Evolutionary conservation across 371 early-diverging fungal species (phyloP).

Genomic region (Conidiobolus incongruus): DNA sequence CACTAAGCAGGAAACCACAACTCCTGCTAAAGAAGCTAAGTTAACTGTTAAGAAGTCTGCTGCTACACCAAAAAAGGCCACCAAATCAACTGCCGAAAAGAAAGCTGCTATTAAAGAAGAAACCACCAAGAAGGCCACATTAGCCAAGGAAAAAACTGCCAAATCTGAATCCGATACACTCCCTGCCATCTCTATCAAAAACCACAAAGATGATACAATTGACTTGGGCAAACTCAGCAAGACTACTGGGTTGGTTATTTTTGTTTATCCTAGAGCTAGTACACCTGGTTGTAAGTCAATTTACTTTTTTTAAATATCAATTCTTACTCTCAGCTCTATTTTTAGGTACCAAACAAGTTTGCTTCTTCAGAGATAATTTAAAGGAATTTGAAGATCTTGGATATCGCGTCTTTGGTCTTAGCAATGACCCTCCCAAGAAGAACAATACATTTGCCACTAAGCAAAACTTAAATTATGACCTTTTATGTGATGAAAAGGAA

Average conservation of each 20-base stretch:
- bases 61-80: no score
- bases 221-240: neutral
- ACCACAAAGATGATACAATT: neutral
- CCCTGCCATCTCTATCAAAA: neutral
- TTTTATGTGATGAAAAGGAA: neutral
- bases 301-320: neutral
- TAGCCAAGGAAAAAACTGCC: no score
- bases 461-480: neutral
- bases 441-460: neutral
- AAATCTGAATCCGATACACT: no score
- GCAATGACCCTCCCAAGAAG: neutral
- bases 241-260: neutral
- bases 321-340: neutral
- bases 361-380: neutral
- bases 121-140: no score
- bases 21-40: no score
- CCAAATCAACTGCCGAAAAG: no score
- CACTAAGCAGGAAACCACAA: no score
- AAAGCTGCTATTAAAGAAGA: no score
- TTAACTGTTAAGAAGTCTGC: no score
- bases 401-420: neutral
- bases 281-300: constrained; percentile 1
- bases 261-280: neutral
- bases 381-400: neutral
- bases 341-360: constrained; percentile 1